Evolutionary conservation across 2,329 filamentous ascomycete genomes (phyloP), one percentile per base, ranked within the genome.

Genomic region (Myriosclerotinia scirpicola): DNA sequence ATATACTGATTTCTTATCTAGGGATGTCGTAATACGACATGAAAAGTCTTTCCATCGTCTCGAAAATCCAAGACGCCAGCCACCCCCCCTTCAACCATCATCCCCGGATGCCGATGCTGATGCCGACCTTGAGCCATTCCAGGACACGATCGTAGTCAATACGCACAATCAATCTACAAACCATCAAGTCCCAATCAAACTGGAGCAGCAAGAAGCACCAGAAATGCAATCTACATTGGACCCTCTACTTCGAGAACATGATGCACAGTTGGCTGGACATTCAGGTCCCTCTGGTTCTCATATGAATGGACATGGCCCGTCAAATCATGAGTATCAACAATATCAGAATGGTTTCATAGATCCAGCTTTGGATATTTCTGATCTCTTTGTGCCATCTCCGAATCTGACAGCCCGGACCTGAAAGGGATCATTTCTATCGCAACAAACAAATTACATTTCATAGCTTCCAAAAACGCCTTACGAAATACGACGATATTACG

Each of bases 31-130:
- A 38, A 61, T 66, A 53, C 64, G 64, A 48, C 64, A 66, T 54
- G 64, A 66, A 66, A 66, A 66, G 64, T 66, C 64, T 53, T 66
- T 66, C 26, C 64, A 66, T 15, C 56, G 56, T 42, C 38, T 66
- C 38, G 64, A 62, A 30, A 61, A 66, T 40, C 64, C 64, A 38
- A 44, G 64, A 48, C 64, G 64, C 30, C 64, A 66, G 48, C 61
- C 61, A 34, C 61, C 61, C 17, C 61, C 59, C 14, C 54, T 58
- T 15, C 54, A 60, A 42, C 42, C 63, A 44, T 60, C 63, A 30
- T 65, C 63, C 15, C 63, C 63, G 53, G 63, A 65, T 60, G 59
- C 40, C 34, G 59, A 64, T 20, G 36, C 36, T 9, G 44, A 60
- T 40, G 50, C 58, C 36, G 64, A 62, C 22, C 22, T 34, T 40